Evolutionary conservation across 768 basidiomycete species (phyloP).

Genomic region (Hydnum rufescens): DNA sequence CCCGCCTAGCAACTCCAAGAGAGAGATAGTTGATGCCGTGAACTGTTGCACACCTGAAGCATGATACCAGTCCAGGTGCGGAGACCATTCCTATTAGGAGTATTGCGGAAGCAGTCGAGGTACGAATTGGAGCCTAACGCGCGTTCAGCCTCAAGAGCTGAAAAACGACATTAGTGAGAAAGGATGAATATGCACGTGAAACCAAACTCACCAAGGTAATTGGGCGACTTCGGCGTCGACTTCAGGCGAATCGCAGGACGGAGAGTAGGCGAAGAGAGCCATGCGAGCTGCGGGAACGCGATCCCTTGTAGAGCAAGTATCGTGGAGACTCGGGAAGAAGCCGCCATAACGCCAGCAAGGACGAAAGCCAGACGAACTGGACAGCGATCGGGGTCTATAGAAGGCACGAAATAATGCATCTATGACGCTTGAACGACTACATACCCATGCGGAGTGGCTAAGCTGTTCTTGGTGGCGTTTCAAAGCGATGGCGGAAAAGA

Average conservation of each 20-base stretch:
- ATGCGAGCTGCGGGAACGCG: conserved; percentile 35
- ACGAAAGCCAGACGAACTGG: conserved; percentile 60
- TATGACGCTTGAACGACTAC: too few relatives aligned
- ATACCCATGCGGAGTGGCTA: conserved; percentile 32
- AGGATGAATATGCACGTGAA: too few relatives aligned
- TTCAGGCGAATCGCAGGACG: conserved; percentile 30
- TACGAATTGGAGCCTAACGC: conserved; percentile 28
- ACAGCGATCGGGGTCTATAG: conserved; percentile 59
- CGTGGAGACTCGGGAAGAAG: conserved; percentile 65
- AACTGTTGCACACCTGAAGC: conserved; percentile 60
- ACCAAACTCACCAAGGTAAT: too few relatives aligned
- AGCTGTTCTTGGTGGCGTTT: conserved; percentile 37
- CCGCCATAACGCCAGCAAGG: conserved; percentile 51
- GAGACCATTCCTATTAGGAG: conserved; percentile 27
- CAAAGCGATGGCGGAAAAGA: conserved; percentile 49
- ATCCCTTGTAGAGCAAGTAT: conserved; percentile 53
- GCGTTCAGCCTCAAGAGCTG: neutral
- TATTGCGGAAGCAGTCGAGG: conserved; percentile 39
- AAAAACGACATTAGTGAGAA: too few relatives aligned
- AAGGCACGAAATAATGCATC: too few relatives aligned
- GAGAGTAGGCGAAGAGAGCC: conserved; percentile 46
- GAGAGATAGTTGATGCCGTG: conserved; percentile 46
- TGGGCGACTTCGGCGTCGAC: conserved; percentile 32
- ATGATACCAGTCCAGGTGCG: conserved; percentile 71
- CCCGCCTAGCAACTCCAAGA: too few relatives aligned